These are phyloP conservation scores for Saccharum officinarum DNA, from an alignment of 176 grass and related monocot genomes.

Conservation along the genomic window DNA sequence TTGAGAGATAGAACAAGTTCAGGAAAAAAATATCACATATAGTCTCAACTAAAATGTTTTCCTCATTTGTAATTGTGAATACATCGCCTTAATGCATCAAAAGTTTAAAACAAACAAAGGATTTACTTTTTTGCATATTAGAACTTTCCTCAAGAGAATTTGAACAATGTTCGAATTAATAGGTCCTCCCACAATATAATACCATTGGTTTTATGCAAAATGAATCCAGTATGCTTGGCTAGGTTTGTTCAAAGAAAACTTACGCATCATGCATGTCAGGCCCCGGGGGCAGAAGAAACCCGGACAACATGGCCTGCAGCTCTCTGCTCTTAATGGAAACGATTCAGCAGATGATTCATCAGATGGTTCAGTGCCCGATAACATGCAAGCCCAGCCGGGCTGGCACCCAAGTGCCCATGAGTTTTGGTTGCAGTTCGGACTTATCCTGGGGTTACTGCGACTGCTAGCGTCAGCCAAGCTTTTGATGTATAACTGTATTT, in stretches of 20 bases:
- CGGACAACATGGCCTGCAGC: conserved; percentile 51
- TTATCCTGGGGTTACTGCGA: conserved; percentile 31
- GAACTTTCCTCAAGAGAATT: background rate
- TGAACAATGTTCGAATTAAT: background rate
- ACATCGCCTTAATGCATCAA: background rate
- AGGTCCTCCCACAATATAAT: background rate
- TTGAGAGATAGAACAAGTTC: conserved; percentile 15
- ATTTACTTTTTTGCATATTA: conserved; percentile 20
- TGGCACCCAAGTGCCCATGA: conserved; percentile 65
- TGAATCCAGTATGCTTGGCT: background rate
- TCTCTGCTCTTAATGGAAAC: conserved; percentile 34
- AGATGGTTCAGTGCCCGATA: background rate
- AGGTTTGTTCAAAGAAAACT: conserved; percentile 28
- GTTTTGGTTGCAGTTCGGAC: conserved; percentile 55
- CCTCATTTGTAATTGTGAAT: background rate
- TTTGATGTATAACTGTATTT: conserved; percentile 34
- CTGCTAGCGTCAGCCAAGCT: conserved; percentile 35
- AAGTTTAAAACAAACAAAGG: background rate
- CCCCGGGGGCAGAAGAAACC: conserved; percentile 71
- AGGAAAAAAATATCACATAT: background rate
- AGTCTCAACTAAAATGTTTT: background rate
- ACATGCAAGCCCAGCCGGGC: conserved; percentile 66
- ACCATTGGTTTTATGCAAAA: conserved; percentile 6
- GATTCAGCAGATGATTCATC: background rate
- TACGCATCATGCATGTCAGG: conserved; percentile 80